Evolutionary conservation across 2,329 filamentous ascomycete genomes (phyloP).

Genomic region (Claviceps sp.): DNA sequence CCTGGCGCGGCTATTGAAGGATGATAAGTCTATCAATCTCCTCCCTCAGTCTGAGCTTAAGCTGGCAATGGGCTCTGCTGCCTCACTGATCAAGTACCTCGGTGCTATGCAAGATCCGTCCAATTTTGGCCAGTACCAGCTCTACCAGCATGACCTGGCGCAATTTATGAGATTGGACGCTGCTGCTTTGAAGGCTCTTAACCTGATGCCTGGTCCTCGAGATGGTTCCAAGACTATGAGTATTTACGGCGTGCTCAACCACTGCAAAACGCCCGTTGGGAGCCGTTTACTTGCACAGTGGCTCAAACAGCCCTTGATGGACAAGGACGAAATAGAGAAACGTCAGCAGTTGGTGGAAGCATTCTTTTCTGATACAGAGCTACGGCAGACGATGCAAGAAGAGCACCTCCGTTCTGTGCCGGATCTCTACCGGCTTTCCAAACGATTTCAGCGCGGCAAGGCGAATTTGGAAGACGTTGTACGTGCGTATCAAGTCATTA

Average conservation of each 20-base stretch:
- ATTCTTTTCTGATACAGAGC: conserved; percentile 82
- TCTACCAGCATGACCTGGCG: conserved; percentile 92
- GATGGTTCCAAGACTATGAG: conserved; percentile 98
- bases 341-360: conserved; percentile 91
- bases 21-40: conserved; percentile 63
- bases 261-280: conserved; percentile 93
- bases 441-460: conserved; percentile 84
- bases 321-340: conserved; percentile 72
- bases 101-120: conserved; percentile 78
- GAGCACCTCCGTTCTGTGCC: conserved; percentile 87
- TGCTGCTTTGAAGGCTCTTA: conserved; percentile 82
- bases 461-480: conserved; percentile 95
- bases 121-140: conserved; percentile 93
- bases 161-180: conserved; percentile 99
- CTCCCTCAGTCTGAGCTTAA: conserved; percentile 87
- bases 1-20: conserved; percentile 71
- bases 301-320: conserved; percentile 97
- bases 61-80: conserved; percentile 88
- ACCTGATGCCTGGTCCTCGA: conserved; percentile 89
- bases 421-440: conserved; percentile 83
- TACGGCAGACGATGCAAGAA: conserved; percentile 93
- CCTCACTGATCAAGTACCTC: conserved; percentile 88
- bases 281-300: conserved; percentile 85
- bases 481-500: conserved; percentile 84
- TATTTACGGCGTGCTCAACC: conserved; percentile 82